Conservation (phyloP, 768 basidiomycete species). For the Podaxis carcinomalis region DNA sequence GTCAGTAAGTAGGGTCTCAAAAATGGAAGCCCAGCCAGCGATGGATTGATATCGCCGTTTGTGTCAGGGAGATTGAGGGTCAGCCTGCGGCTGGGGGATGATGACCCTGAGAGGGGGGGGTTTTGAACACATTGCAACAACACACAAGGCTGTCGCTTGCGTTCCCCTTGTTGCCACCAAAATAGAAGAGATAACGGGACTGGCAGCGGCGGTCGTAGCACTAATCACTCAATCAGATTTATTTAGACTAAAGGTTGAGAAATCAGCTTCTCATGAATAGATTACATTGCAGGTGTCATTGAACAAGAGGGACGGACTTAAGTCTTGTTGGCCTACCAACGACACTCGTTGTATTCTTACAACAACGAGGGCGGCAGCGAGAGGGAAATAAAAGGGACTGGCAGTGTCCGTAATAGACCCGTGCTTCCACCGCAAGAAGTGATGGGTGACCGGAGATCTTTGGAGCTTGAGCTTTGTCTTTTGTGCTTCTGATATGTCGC, state of each 20-base stretch:
- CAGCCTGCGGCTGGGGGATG: too few species aligned
- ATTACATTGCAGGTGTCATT: not conserved
- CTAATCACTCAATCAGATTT: not conserved
- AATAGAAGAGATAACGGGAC: not conserved
- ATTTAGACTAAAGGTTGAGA: not conserved
- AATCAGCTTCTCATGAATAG: not conserved
- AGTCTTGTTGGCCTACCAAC: slow-evolving; percentile 1
- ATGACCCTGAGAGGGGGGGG: not conserved
- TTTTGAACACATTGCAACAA: not conserved
- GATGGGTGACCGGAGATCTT: not conserved
- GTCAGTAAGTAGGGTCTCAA: not conserved
- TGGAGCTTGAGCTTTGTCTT: not conserved
- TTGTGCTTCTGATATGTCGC: not conserved
- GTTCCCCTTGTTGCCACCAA: not conserved
- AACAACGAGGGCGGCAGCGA: not conserved
- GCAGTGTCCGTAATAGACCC: not conserved
- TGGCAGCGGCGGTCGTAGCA: not conserved
- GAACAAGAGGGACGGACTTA: not conserved
- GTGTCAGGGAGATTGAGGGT: not conserved
- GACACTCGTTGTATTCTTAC: not conserved
- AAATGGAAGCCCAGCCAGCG: not conserved
- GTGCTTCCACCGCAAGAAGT: not conserved
- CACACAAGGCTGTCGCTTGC: not conserved
- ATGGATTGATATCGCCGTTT: not conserved
- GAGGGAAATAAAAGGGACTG: not conserved